Percentiles rank a stretch among this genome's conserved stretches.
Conservation (phyloP, 331 rosid species). For the Rhamnella rubrinervis region DNA sequence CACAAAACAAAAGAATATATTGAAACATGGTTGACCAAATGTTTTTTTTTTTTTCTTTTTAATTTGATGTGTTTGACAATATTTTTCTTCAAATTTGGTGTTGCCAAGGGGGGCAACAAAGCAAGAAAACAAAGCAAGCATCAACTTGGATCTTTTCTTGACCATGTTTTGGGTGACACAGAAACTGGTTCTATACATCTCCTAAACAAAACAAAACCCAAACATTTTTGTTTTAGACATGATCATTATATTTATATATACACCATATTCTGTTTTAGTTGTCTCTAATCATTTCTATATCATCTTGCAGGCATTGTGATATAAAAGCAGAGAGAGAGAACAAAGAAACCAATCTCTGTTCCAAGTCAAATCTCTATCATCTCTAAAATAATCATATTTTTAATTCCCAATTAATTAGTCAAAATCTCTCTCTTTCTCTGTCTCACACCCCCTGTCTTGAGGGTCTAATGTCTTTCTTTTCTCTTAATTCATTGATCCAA, state of each 20-base stretch:
- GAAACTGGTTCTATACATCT: no score
- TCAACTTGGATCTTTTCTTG: slow-evolving; percentile 50
- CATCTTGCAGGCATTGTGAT: slow-evolving; percentile 22
- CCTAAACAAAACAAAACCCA: slow-evolving; percentile 21
- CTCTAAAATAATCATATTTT: slow-evolving; percentile 17
- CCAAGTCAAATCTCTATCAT: slow-evolving; percentile 42
- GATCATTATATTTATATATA: background rate
- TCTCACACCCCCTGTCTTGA: no score
- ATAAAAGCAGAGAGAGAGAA: no score
- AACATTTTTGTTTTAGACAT: background rate
- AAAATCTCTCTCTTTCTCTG: slow-evolving; percentile 21
- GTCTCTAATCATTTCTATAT: slow-evolving; percentile 68
- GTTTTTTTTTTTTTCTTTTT: slow-evolving; percentile 42
- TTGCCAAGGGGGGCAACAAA: slow-evolving; percentile 33
- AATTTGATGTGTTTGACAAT: slow-evolving; percentile 25
- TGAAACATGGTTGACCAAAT: slow-evolving; percentile 60
- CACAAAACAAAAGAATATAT: slow-evolving; percentile 36
- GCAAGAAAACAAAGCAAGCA: slow-evolving; percentile 76
- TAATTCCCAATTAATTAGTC: slow-evolving; percentile 8
- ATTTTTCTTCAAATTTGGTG: slow-evolving; percentile 24
- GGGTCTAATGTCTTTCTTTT: background rate
- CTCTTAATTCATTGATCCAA: background rate
- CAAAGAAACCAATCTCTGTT: background rate
- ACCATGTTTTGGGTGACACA: slow-evolving; percentile 84
- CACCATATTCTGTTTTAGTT: slow-evolving; percentile 17